Conservation (phyloP, 2,329 filamentous ascomycete genomes). For the Fusarium oligoseptatum region DNA sequence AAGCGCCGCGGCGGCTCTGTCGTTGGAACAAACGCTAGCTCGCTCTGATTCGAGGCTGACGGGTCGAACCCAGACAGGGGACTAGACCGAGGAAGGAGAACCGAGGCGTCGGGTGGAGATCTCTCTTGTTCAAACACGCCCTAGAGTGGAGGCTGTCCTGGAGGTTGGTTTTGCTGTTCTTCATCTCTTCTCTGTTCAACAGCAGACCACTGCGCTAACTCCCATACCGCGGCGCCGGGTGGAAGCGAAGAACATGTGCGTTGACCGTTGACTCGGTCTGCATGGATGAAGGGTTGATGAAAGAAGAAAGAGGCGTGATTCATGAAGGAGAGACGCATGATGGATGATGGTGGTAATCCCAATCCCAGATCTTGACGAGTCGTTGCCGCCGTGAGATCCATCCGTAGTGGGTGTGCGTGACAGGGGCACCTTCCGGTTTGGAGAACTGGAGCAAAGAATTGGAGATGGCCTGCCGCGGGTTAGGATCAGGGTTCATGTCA, state of each 20-base stretch:
- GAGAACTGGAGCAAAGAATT: constrained; percentile 1
- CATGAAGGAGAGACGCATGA: background rate
- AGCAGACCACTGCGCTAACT: constrained; percentile 10
- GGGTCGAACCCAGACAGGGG: constrained; percentile 23
- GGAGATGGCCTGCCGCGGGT: background rate
- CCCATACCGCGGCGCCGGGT: constrained; percentile 8
- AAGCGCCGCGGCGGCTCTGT: constrained; percentile 16
- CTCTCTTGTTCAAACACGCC: background rate
- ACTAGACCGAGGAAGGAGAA: constrained; percentile 26
- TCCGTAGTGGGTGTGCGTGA: background rate
- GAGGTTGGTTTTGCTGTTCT: background rate
- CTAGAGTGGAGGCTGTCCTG: constrained; percentile 18
- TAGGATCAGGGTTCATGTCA: background rate
- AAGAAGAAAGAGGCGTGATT: background rate
- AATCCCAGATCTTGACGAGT: constrained; percentile 4
- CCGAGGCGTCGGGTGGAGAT: constrained; percentile 21
- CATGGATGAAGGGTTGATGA: constrained; percentile 8
- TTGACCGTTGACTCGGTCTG: background rate
- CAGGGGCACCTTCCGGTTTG: background rate
- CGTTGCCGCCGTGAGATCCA: constrained; percentile 8
- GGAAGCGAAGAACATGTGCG: constrained; percentile 8
- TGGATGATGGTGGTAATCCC: background rate
- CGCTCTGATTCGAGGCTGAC: constrained; percentile 40
- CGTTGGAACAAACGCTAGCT: constrained; percentile 10
- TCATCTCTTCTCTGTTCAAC: background rate